These are phyloP conservation scores for Blastobotrys serpentis DNA, from an alignment of 1,139 yeast species.

Conservation along the genomic window DNA sequence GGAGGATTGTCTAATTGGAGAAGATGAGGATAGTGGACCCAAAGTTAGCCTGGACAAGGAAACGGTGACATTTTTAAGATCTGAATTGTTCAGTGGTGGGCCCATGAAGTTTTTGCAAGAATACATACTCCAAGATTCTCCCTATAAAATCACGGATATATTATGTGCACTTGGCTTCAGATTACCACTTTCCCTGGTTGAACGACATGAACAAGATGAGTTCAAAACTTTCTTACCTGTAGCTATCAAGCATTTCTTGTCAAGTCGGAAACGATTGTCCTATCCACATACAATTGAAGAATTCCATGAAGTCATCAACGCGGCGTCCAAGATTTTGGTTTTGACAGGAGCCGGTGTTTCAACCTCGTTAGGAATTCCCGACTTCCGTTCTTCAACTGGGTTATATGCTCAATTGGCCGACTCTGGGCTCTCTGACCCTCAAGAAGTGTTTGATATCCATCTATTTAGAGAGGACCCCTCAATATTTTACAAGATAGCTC, in stretches of 20 bases:
- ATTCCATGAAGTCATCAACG: constrained; percentile 52
- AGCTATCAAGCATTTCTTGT: constrained; percentile 35
- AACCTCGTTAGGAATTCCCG: constrained; percentile 90
- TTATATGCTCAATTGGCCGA: constrained; percentile 70
- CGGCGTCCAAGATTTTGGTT: constrained; percentile 66
- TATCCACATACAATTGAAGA: constrained; percentile 53
- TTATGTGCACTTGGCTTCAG: constrained; percentile 41
- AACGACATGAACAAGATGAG: constrained; percentile 23
- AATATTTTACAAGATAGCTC: constrained; percentile 84
- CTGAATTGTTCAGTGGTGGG: constrained; percentile 57
- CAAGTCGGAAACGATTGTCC: constrained; percentile 33
- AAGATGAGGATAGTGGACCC: constrained; percentile 8
- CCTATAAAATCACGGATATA: constrained; percentile 47
- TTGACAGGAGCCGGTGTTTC: constrained; percentile 97
- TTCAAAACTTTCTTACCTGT: constrained; percentile 33
- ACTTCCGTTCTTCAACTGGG: constrained; percentile 88
- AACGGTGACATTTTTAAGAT: background rate
- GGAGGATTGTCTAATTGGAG: constrained; percentile 26
- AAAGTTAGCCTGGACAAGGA: background rate
- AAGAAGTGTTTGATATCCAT: constrained; percentile 83
- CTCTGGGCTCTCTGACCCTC: constrained; percentile 84
- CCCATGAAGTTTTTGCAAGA: constrained; percentile 54
- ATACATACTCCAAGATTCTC: constrained; percentile 56
- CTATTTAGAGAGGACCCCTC: constrained; percentile 76
- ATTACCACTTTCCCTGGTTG: constrained; percentile 33